phyloP scores from a whole-genome alignment of 2,329 filamentous ascomycete genomes.

The Remersonia thermophila region DNA sequence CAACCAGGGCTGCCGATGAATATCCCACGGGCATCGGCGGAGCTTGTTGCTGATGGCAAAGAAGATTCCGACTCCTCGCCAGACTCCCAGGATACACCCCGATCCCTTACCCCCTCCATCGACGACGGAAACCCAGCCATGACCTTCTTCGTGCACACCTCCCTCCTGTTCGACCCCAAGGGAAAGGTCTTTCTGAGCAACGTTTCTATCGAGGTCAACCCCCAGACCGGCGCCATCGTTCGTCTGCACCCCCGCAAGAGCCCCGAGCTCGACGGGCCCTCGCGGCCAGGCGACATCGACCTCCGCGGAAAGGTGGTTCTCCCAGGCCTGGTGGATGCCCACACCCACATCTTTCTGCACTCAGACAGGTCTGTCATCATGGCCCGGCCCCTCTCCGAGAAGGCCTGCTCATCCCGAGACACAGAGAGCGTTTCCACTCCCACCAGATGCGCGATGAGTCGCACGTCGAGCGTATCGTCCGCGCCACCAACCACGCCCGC shows the following conservation, averaged over 20 bases:
- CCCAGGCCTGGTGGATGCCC: constrained; percentile 41
- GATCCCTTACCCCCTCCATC: background rate
- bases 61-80: too few species aligned
- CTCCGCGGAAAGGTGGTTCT: constrained; percentile 40
- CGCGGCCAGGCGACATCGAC: constrained; percentile 31
- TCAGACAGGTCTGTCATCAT: constrained; percentile 25
- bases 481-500: constrained; percentile 40
- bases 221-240: constrained; percentile 28
- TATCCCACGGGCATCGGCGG: too few species aligned
- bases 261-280: constrained; percentile 12
- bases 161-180: constrained; percentile 34
- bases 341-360: constrained; percentile 46
- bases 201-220: constrained; percentile 31
- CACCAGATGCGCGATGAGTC: constrained; percentile 47
- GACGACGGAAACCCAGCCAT: constrained; percentile 4
- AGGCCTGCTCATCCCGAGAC: constrained; percentile 2
- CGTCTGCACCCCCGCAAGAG: constrained; percentile 21
- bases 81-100: background rate
- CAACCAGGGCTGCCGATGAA: too few species aligned
- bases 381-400: background rate
- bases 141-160: constrained; percentile 30
- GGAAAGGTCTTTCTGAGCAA: constrained; percentile 28
- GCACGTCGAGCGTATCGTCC: constrained; percentile 42
- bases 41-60: too few species aligned
- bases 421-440: constrained; percentile 26